Percentiles rank a stretch among this genome's conserved stretches.
phyloP scores from a whole-genome alignment of 1,284 basidiomycete species.

The Heterobasidion parviporum region DNA sequence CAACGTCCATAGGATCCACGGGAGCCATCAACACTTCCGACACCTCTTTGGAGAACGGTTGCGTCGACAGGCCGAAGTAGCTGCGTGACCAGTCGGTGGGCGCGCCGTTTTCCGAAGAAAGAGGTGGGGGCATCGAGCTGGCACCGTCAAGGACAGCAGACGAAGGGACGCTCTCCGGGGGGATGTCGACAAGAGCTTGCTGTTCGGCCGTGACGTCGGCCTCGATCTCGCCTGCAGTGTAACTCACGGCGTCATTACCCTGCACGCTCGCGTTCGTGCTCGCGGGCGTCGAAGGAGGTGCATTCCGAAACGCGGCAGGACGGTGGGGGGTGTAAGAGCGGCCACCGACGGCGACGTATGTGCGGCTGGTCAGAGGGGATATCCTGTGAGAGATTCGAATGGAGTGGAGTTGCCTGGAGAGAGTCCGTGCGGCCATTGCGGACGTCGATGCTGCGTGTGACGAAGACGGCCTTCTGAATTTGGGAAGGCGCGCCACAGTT shows the following conservation, averaged over 20 bases:
- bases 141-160: conserved; percentile 11
- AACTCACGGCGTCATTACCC: conserved; percentile 12
- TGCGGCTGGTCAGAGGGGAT: conserved; percentile 1
- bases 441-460: not conserved
- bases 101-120: conserved; percentile 2
- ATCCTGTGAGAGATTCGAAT: not conserved
- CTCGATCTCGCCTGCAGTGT: conserved; percentile 14
- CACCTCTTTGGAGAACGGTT: conserved; percentile 75
- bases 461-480: not conserved
- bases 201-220: conserved; percentile 4
- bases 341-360: conserved; percentile 10
- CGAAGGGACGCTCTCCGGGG: conserved; percentile 18
- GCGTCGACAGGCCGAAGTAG: conserved; percentile 74
- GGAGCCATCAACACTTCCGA: conserved; percentile 71
- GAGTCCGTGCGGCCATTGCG: not conserved
- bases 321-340: not conserved
- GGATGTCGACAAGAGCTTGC: not conserved
- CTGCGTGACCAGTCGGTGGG: conserved; percentile 81
- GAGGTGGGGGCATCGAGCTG: conserved; percentile 1
- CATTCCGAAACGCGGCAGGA: not conserved
- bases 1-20: conserved; percentile 73
- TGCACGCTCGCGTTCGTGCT: conserved; percentile 10
- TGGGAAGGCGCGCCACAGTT: not conserved
- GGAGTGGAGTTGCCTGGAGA: not conserved
- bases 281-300: conserved; percentile 10